Evolutionary conservation across 1,284 basidiomycete species (phyloP), one percentile per base, ranked within the genome.

Genomic region (Sanguinoderma infundibulare): DNA sequence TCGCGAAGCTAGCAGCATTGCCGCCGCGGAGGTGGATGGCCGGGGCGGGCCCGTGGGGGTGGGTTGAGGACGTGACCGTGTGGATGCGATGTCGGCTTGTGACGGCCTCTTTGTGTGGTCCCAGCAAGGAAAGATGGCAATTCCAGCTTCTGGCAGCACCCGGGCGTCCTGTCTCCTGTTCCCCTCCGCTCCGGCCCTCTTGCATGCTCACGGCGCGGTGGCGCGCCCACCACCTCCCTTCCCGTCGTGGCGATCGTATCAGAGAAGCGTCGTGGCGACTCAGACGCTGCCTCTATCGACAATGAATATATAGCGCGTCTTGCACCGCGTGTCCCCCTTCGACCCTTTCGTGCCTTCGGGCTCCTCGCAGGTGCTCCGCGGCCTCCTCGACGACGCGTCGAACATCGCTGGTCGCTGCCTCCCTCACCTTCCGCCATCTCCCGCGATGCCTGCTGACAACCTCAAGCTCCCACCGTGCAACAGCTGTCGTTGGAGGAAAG

Each of bases 401-500:
- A 14, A 15, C 12, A 35, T 28, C 51, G 7, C 30, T 35, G 28
- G 15, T 12, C 8, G n/a, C 12, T 9, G 3, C 35, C 2, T 30
- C 50, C 17, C 8, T 2, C 14, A 20, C 46, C 24, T 32, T 26
- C 20, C 15, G 6, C 10, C 17, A 7, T 17, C 12, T 20, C 39
- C 22, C 9, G 22, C 36, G 15, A 44, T 47, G 22, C 7, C 40
- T 7, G 28, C 20, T 5, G 17, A 15, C 22, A 59, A 53, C 30
- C 34, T 36, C n/a, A 59, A 42, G 32, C 2, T 34, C 9, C 49
- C 26, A 14, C 59, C 62, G 0, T 64, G 62, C 26, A 36, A 50
- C 5, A 39, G 46, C 35, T 62, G 60, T 47, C 38, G 55, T 5
- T 51, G 36, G 5, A 52, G 59, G 5, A 66, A 66, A 54, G 64